These are phyloP conservation scores for Aureobasidium sp. DNA, from an alignment of 2,329 filamentous ascomycete genomes.

Conservation along the genomic window DNA sequence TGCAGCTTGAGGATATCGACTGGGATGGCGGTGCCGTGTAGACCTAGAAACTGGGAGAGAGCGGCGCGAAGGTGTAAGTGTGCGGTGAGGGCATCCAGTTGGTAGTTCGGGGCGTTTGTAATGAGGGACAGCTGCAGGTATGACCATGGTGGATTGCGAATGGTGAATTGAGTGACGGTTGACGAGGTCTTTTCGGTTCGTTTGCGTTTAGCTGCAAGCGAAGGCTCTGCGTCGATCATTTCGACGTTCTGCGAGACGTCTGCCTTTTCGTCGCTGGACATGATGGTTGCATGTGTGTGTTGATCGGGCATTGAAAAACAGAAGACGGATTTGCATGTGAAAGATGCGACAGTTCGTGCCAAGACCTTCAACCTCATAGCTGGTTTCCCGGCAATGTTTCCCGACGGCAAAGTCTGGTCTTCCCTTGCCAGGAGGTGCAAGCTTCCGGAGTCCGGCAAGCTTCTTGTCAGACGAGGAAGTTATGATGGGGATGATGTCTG, in stretches of 20 bases:
- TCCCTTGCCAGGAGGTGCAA: slow-evolving; percentile 23
- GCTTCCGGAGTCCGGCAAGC: slow-evolving; percentile 14
- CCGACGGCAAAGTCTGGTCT: no score
- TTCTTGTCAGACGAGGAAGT: slow-evolving; percentile 25
- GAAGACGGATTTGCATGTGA: slow-evolving; percentile 6
- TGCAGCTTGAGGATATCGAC: slow-evolving; percentile 63
- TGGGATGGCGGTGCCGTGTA: slow-evolving; percentile 58
- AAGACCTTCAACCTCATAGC: neutral
- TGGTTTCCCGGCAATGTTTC: no score
- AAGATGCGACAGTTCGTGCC: neutral
- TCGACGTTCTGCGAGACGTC: neutral
- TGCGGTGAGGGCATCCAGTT: slow-evolving; percentile 55
- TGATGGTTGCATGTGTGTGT: neutral
- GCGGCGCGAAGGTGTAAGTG: slow-evolving; percentile 58
- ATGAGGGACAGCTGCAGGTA: slow-evolving; percentile 38
- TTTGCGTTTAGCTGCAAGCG: slow-evolving; percentile 17
- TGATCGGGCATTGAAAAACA: neutral
- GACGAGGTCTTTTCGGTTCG: neutral
- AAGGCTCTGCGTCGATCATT: neutral
- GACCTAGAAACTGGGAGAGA: slow-evolving; percentile 62
- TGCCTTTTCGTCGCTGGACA: neutral
- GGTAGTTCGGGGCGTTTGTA: slow-evolving; percentile 4
- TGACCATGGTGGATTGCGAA: slow-evolving; percentile 33
- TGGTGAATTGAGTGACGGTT: slow-evolving; percentile 31
- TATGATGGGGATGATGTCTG: slow-evolving; percentile 31